Conservation (phyloP, 73 alveolate species). For the Symbiodinium pilosum region DNA sequence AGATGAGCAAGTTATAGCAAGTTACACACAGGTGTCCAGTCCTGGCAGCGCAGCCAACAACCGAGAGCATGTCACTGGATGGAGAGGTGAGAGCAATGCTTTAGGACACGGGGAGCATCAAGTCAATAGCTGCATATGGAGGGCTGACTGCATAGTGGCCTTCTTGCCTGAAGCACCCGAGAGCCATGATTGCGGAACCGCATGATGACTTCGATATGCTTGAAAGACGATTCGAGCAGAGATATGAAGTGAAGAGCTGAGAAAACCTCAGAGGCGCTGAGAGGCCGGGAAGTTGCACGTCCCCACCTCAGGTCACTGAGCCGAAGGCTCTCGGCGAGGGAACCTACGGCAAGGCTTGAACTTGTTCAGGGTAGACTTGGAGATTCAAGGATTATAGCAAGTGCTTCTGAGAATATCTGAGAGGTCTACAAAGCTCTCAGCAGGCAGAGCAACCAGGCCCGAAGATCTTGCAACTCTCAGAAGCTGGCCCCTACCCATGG, state of each 20-base stretch:
- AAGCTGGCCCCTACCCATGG: neutral
- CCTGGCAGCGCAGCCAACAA: too few relatives aligned
- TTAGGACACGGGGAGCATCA: too few relatives aligned
- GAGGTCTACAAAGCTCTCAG: constrained; percentile 78
- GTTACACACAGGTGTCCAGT: too few relatives aligned
- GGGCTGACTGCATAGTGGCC: too few relatives aligned
- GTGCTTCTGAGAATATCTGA: neutral
- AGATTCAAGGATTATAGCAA: neutral
- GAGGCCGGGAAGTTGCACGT: neutral
- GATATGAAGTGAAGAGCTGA: neutral
- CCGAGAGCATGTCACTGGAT: too few relatives aligned
- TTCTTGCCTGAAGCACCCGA: neutral
- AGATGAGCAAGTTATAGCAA: too few relatives aligned
- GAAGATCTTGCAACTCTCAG: neutral
- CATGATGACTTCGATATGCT: constrained; percentile 33
- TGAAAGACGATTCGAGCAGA: constrained; percentile 51
- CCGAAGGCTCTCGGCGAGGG: constrained; percentile 65
- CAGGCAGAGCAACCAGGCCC: constrained; percentile 24
- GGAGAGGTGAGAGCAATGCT: too few relatives aligned
- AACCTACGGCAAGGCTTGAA: constrained; percentile 61
- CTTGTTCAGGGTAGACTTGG: neutral
- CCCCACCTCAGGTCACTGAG: constrained; percentile 16
- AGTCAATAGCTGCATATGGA: too few relatives aligned
- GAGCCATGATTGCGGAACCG: constrained; percentile 7
- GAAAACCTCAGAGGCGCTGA: neutral